Percentiles rank a stretch among this genome's conserved stretches.
phyloP scores from a whole-genome alignment of 2,329 filamentous ascomycete species.

The Paraphaeosphaeria sporulosa region DNA sequence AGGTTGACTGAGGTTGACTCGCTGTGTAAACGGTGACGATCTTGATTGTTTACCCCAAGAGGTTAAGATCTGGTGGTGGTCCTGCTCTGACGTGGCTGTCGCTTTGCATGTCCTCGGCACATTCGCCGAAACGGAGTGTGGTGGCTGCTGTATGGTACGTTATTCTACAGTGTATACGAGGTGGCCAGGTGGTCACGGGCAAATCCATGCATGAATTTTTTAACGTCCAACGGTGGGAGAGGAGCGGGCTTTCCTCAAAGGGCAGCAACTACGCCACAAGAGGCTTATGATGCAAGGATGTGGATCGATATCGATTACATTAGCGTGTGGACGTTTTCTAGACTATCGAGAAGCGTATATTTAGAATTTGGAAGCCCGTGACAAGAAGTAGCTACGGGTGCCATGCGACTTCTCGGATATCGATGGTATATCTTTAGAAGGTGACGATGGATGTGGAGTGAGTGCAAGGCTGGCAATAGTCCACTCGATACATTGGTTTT shows the following conservation, averaged over 20 bases:
- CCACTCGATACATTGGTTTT: not conserved
- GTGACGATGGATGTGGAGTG: not conserved
- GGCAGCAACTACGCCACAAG: not conserved
- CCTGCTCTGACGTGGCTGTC: no score
- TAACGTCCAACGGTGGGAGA: no score
- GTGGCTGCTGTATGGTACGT: no score
- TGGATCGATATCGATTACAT: constrained; percentile 1
- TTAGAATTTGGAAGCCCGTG: not conserved
- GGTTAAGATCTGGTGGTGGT: no score
- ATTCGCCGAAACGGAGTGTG: no score
- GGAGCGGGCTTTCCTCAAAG: not conserved
- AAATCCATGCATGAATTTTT: no score
- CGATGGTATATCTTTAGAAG: constrained; percentile 2
- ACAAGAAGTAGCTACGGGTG: not conserved
- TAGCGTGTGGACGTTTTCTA: constrained; percentile 8
- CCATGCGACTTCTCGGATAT: not conserved
- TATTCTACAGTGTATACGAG: no score
- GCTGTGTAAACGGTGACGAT: no score
- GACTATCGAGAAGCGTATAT: constrained; percentile 5
- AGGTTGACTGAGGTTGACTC: no score
- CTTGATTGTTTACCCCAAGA: no score
- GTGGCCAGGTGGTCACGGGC: no score
- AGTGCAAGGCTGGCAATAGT: not conserved
- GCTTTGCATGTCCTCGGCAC: no score
- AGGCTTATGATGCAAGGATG: not conserved